Evolutionary conservation across 164 flowering plant species (phyloP).

Genomic region (Chloranthus sessilifolius): DNA sequence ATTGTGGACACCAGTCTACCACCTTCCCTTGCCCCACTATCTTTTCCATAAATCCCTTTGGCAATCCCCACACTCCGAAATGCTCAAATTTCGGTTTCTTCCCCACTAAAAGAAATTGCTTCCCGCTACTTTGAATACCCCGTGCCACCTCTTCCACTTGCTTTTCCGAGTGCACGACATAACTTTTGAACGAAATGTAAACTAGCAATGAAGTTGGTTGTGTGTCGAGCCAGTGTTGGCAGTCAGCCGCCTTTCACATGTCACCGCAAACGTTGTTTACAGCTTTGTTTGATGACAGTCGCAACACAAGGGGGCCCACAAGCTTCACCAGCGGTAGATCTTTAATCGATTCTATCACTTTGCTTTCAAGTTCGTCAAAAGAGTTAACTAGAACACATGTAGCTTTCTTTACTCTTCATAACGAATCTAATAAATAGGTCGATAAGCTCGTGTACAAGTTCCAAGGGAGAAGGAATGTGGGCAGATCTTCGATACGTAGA

Average conservation of each 20-base stretch:
- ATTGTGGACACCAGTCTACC: constrained; percentile 35
- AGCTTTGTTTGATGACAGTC: too few species aligned
- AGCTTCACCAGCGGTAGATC: neutral
- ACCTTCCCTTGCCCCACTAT: constrained; percentile 18
- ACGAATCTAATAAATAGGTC: neutral
- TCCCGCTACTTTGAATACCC: constrained; percentile 9
- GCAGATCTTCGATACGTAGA: too few species aligned
- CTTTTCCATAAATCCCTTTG: neutral
- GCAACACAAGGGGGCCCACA: neutral
- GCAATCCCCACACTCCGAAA: neutral
- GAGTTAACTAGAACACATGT: constrained; percentile 6
- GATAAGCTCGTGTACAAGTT: neutral
- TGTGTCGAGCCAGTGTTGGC: constrained; percentile 17
- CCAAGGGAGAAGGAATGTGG: constrained; percentile 9
- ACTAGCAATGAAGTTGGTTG: constrained; percentile 10
- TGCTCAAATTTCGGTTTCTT: neutral
- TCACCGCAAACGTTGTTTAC: neutral
- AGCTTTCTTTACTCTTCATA: neutral
- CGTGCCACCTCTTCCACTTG: constrained; percentile 22
- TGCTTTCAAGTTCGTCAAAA: neutral
- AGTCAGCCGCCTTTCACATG: neutral
- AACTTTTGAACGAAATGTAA: constrained; percentile 19
- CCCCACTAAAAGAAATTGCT: constrained; percentile 25
- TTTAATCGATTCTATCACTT: neutral
- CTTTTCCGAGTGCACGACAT: neutral